Conservation (phyloP, 2,329 filamentous ascomycete genomes). For the Hypoxylon sp. region DNA sequence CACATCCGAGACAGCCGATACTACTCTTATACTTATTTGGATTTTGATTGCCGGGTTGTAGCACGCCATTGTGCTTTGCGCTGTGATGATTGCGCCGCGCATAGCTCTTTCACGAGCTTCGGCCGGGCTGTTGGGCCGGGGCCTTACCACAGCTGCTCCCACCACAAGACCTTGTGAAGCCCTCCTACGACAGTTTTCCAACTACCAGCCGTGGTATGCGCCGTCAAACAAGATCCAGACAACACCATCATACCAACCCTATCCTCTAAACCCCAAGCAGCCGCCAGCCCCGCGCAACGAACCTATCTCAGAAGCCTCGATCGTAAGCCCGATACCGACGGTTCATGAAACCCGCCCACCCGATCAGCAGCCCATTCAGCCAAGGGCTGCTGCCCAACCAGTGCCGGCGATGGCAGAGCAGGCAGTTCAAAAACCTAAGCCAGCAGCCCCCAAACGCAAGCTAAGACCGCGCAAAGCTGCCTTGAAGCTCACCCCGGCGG, state of each 20-base stretch:
- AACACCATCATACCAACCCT: slow-evolving; percentile 62
- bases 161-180: slow-evolving; percentile 56
- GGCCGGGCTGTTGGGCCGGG: slow-evolving; percentile 43
- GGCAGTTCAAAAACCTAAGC: slow-evolving; percentile 75
- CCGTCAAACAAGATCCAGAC: slow-evolving; percentile 47
- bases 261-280: slow-evolving; percentile 59
- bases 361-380: slow-evolving; percentile 46
- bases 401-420: slow-evolving; percentile 67
- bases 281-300: slow-evolving; percentile 57
- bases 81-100: slow-evolving; percentile 58
- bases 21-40: background rate
- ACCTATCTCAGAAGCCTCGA: slow-evolving; percentile 60
- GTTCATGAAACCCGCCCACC: slow-evolving; percentile 66
- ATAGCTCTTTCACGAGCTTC: slow-evolving; percentile 52
- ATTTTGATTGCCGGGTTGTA: background rate
- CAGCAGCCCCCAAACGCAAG: slow-evolving; percentile 71
- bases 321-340: slow-evolving; percentile 61
- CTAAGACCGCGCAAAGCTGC: slow-evolving; percentile 88
- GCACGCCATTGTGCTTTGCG: slow-evolving; percentile 11
- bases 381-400: slow-evolving; percentile 29
- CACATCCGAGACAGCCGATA: background rate
- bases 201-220: slow-evolving; percentile 46
- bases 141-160: slow-evolving; percentile 55
- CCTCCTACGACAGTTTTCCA: slow-evolving; percentile 57
- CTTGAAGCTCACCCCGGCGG: slow-evolving; percentile 84